Evolutionary conservation across 495 filamentous ascomycete genomes (phyloP), one percentile per base, ranked within the genome.

Genomic region (Podospora pseudocomata): DNA sequence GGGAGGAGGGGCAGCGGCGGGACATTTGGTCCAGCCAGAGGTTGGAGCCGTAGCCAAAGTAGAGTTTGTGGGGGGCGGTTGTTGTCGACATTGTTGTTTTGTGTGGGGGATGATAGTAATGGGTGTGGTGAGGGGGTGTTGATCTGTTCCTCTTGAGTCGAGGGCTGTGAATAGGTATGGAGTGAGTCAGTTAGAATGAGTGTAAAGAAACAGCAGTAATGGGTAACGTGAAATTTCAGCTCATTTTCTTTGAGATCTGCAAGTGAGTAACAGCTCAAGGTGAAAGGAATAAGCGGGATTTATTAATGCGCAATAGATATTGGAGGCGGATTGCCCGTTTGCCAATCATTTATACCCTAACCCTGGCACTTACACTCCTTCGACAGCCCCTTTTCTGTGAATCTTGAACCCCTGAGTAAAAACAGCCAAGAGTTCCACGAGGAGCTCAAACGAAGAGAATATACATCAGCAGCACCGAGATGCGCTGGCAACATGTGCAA

Each of bases 41-140:
- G 58, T 82, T 82, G 67, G 74, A 77, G 63, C 81, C 81, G 67
- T 79, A 83, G 39, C 75, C 80, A 60, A 82, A 81, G 66, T 80
- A 82, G 5, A 74, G 60, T 54, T 56, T 71, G 39, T 49, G 39
- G 13, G 9, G 30, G 30, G 30, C 7, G 30, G 4, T 32, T 32
- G 30, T 32, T 32, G 30, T 32, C 0, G 30, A 7, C 7, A 32
- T 7, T 5, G 30, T 5, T 18, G 58, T 44, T 9, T n/a, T 56
- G 23, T 27, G 54, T 61, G 1, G 18, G 18, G 61, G 7, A 15
- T 19, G 61, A 49, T 11, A 11, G 13, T 39, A 4, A 39, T 39
- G 34, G 34, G 34, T 6, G 34, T 11, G 34, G 34, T 39, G 11
- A 39, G 34, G 34, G 11, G 34, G 34, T 39, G 34, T 39, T 5